Base-by-base conservation (phyloP, 257 asterid genomes). In the Gynochthodes officinalis region DNA sequence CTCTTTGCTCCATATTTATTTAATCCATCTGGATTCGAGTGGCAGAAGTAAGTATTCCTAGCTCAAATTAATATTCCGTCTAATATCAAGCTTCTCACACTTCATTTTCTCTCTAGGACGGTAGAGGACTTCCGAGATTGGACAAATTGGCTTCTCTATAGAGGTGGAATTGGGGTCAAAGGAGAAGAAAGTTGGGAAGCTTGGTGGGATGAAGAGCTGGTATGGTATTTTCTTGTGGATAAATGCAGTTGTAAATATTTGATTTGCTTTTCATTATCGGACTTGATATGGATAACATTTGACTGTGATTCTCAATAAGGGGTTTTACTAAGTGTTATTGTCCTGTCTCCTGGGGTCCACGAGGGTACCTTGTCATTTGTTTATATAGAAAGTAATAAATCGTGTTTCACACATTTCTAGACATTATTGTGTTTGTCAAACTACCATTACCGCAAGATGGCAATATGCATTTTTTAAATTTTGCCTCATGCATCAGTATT, bases 111-210 rank as follows among this genome's bases (percentile, higher is more conserved):
- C 72, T 67, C 74, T 72, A 94, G 99, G 96, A 88, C 97, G 11
- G 97, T 94, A 44, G 97, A 94, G 81, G 99, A 94, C 86, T 94
- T 94, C 55, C 90, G 94, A 60, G 97, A 95, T 80, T 95, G 98
- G 99, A 95, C 99, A 69, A 92, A 92, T 80, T 95, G 99, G 99
- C 97, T 95, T 73, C 87, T 95, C 64, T 95, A 95, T 78, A 84
- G 99, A 81, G 99, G 99, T 77, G 99, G 99, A 76, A 95, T 95
- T 79, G 99, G 99, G 77, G 99, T 95, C 72, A 95, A 86, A 84
- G 99, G 98, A 57, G 92, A 86, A 82, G 99, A 95, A 89, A 95
- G 99, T 86, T 92, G 99, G 99, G 99, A 95, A 83, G 98, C 99
- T 71, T 95, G 97, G 98, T 95, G 99, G 99, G 99, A 95, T 83